Evolutionary conservation across 2,329 filamentous ascomycete genomes (phyloP).

Genomic region (Claviceps pazoutovae): DNA sequence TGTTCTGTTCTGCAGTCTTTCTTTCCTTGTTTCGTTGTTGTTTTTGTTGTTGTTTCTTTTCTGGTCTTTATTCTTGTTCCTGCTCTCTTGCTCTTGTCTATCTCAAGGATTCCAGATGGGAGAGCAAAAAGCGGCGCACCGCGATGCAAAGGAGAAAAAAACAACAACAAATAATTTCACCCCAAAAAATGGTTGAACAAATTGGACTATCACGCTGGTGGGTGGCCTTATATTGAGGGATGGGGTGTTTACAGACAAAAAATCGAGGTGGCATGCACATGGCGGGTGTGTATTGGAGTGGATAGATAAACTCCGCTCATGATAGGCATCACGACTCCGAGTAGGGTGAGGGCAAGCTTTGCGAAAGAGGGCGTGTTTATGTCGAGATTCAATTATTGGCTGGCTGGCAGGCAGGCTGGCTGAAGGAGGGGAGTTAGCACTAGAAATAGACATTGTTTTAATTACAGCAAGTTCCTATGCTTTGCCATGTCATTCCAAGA

Average conservation of each 20-base stretch:
- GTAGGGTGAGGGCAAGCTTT: too few species aligned
- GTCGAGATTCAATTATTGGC: not conserved
- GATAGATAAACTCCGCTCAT: too few species aligned
- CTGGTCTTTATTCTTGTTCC: not conserved
- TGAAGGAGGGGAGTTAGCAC: conserved; percentile 17
- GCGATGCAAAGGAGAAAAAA: too few species aligned
- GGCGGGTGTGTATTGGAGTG: too few species aligned
- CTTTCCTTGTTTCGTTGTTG: not conserved
- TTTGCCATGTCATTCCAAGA: too few species aligned
- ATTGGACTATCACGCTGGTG: not conserved
- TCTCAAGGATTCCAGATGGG: not conserved
- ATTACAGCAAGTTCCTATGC: too few species aligned
- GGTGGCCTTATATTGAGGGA: too few species aligned
- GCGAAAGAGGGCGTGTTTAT: too few species aligned
- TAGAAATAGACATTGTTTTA: conserved; percentile 17
- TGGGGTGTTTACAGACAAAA: not conserved
- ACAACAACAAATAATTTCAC: too few species aligned
- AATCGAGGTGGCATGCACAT: not conserved
- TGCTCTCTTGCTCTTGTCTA: too few species aligned
- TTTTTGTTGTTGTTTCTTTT: not conserved
- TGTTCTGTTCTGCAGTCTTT: not conserved
- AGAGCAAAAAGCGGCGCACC: not conserved
- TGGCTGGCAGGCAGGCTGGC: not conserved
- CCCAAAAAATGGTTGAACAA: not conserved
- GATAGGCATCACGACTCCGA: too few species aligned